phyloP scores from a whole-genome alignment of 371 early-diverging fungal species.

The Cladochytrium tenue region DNA sequence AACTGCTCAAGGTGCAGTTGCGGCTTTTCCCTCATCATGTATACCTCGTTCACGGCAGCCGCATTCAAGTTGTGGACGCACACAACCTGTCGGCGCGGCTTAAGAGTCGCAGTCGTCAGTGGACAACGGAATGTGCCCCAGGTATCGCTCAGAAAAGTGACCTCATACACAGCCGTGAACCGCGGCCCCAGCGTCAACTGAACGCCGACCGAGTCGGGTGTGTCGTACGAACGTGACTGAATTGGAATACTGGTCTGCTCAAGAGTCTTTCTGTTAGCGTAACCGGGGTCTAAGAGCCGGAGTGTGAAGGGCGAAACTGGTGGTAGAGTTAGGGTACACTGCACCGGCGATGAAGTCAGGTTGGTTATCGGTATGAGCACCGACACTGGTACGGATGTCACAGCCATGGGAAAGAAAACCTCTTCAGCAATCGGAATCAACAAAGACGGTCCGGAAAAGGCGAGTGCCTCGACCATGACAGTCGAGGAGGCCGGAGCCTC shows the following conservation, averaged over 20 bases:
- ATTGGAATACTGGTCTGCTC: slow-evolving; percentile 12
- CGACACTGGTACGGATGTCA: slow-evolving; percentile 11
- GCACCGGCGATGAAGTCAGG: slow-evolving; percentile 18
- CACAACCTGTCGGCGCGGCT: slow-evolving; percentile 37
- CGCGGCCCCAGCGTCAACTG: slow-evolving; percentile 29
- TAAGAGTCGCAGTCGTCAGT: slow-evolving; percentile 28
- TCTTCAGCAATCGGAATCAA: slow-evolving; percentile 41
- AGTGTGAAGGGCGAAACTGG: slow-evolving; percentile 33
- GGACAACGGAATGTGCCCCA: slow-evolving; percentile 40
- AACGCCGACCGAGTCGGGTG: slow-evolving; percentile 30
- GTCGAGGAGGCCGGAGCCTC: slow-evolving; percentile 31
- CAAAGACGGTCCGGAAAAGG: slow-evolving; percentile 43
- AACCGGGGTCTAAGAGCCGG: slow-evolving; percentile 25
- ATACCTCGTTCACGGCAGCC: slow-evolving; percentile 32
- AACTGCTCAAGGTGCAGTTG: slow-evolving; percentile 26
- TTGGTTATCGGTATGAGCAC: slow-evolving; percentile 44
- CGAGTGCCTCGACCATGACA: slow-evolving; percentile 21
- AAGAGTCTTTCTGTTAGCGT: slow-evolving; percentile 25
- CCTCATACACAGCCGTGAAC: slow-evolving; percentile 34
- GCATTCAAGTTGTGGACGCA: slow-evolving; percentile 27
- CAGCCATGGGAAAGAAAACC: slow-evolving; percentile 34
- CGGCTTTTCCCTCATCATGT: slow-evolving; percentile 27
- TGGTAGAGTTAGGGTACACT: slow-evolving; percentile 30
- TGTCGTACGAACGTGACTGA: slow-evolving; percentile 31
- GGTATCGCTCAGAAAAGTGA: slow-evolving; percentile 27